Evolutionary conservation across 164 flowering plant genomes (phyloP).

Genomic region (Umbilicus rupestris): DNA sequence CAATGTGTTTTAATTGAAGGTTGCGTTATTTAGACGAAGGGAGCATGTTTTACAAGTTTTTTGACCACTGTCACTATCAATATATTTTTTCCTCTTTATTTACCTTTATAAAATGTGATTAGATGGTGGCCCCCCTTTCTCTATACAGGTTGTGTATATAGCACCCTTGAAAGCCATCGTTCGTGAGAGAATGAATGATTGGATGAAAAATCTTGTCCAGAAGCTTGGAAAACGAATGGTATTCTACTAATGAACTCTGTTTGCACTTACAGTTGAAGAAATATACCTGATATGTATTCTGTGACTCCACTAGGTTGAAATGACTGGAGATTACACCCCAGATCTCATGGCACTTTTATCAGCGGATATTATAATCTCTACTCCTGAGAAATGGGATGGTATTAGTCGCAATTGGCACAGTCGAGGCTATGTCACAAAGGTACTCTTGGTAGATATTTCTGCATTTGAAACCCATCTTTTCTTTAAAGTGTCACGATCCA

Average conservation of each 20-base stretch:
- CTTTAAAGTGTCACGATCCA: not conserved
- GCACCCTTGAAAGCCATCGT: slow-evolving; percentile 98
- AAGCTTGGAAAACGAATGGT: slow-evolving; percentile 92
- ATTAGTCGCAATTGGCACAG: slow-evolving; percentile 97
- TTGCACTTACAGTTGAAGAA: not conserved
- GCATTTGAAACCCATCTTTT: not conserved
- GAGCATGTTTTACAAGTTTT: not conserved
- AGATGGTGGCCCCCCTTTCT: not conserved
- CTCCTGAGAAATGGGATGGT: slow-evolving; percentile 99
- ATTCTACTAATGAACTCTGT: not conserved
- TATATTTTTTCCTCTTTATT: not conserved
- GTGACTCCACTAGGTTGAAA: slow-evolving; percentile 63
- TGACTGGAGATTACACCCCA: slow-evolving; percentile 99
- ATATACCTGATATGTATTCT: not conserved
- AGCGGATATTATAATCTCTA: slow-evolving; percentile 92
- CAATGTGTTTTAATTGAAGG: not conserved
- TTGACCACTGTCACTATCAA: not conserved
- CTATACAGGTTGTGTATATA: slow-evolving; percentile 83
- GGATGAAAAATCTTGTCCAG: slow-evolving; percentile 77
- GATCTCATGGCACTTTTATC: slow-evolving; percentile 76
- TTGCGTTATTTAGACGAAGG: not conserved
- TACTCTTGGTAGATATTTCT: slow-evolving; percentile 11
- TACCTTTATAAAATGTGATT: not conserved
- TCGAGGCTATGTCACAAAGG: slow-evolving; percentile 93
- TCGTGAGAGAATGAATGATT: slow-evolving; percentile 94